phyloP scores from a whole-genome alignment of 2,329 filamentous ascomycete genomes.

The Zasmidium citrigriseum region DNA sequence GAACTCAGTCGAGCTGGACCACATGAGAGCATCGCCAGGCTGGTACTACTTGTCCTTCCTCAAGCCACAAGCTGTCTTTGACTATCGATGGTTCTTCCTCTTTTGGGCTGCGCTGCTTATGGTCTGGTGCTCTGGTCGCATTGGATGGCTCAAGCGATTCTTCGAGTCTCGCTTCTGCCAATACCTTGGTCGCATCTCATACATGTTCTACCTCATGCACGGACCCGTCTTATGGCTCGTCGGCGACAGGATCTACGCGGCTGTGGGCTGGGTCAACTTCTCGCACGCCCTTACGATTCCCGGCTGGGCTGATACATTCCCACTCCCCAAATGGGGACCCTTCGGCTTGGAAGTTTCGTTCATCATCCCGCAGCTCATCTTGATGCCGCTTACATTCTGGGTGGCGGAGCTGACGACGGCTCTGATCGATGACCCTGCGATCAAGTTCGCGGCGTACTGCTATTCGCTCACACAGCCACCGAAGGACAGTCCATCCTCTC shows the following conservation, averaged over 20 bases:
- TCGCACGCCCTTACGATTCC: slow-evolving; percentile 54
- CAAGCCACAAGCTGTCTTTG: slow-evolving; percentile 36
- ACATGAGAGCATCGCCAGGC: slow-evolving; percentile 57
- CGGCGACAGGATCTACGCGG: slow-evolving; percentile 65
- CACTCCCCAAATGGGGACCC: slow-evolving; percentile 57
- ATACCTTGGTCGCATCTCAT: slow-evolving; percentile 64
- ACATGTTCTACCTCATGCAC: slow-evolving; percentile 64
- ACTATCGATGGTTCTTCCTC: slow-evolving; percentile 36
- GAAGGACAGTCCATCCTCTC: neutral
- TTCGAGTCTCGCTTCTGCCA: slow-evolving; percentile 62
- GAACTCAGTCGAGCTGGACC: slow-evolving; percentile 49
- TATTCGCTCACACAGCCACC: slow-evolving; percentile 8
- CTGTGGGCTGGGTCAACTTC: slow-evolving; percentile 57
- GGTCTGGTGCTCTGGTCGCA: slow-evolving; percentile 58
- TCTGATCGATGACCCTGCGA: slow-evolving; percentile 61
- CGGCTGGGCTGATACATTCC: slow-evolving; percentile 59
- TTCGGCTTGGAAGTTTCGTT: slow-evolving; percentile 62
- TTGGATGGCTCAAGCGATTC: slow-evolving; percentile 59
- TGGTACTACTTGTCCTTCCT: slow-evolving; percentile 63
- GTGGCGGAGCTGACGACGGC: slow-evolving; percentile 59
- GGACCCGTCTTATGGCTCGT: slow-evolving; percentile 61
- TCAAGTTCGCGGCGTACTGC: slow-evolving; percentile 49
- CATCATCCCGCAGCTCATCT: slow-evolving; percentile 59
- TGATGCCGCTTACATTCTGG: slow-evolving; percentile 62
- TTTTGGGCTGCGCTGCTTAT: slow-evolving; percentile 55